Base-by-base conservation (phyloP, 2,329 filamentous ascomycete species). In the Claviceps lovelessii region DNA sequence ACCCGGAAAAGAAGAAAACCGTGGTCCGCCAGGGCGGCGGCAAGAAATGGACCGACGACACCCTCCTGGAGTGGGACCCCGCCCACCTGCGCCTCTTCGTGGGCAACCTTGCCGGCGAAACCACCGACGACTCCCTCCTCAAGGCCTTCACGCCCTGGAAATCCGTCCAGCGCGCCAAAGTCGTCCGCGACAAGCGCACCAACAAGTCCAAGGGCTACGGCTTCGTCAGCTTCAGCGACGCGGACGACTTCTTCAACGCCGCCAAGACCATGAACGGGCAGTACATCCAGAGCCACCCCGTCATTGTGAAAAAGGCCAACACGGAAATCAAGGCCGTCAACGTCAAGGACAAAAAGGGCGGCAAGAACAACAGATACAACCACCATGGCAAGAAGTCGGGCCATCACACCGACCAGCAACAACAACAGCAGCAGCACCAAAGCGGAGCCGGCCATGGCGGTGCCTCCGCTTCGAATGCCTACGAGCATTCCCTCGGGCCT, bases 251-350 rank as follows among this genome's bases (percentile, higher is more conserved):
- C 68, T 97, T 98, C 76, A 83, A 88, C 64, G 91, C 93, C 1
- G 91, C 90, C 63, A 90, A 93, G 72, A 91, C 97, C 73, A 97
- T 97, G 93, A 88, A 96, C 65, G 90, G 90, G 62, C 97, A 98
- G 73, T 98, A 98, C 71, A 97, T 98, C 66, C 91, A 95, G 64
- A 96, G 90, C 68, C 93, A 97, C 69, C 93, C 93, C 0, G 88
- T 96, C 33, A 75, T 88, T 31, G 80, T 97, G 61, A 84, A 87
- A 69, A 88, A 93, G 68, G 89, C 88, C 60, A 95, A 85, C 61
- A 95, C 91, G 6, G 90, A 97, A 69, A 89, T 98, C 69, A 89
- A 88, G 66, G 81, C 89, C 5, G 77, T 83, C 13, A 78, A 77
- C n/a, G 78, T 81, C 61, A 83, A 81, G 64, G 84, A 86, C 47